Percentiles rank a stretch among this genome's conserved stretches.
Evolutionary conservation across 1,139 yeast genomes (phyloP).

Genomic region (Nadsonia starkeyi-henricii): DNA sequence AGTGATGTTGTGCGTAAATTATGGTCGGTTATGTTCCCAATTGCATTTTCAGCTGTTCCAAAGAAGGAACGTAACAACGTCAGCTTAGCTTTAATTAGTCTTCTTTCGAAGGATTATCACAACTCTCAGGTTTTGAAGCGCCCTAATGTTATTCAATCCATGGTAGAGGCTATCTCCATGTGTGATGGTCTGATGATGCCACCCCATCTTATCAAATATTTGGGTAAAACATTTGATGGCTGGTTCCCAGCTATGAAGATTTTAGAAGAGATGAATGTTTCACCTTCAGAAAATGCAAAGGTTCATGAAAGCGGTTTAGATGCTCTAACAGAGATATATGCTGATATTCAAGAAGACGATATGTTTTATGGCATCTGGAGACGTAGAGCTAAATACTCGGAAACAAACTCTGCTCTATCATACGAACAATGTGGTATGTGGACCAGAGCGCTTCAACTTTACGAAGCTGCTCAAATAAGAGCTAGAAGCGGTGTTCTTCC

Average conservation of each 20-base stretch:
- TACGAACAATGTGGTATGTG: conserved; percentile 92
- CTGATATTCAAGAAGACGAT: conserved; percentile 83
- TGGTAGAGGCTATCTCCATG: conserved; percentile 63
- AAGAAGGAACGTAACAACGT: conserved; percentile 74
- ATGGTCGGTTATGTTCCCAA: conserved; percentile 78
- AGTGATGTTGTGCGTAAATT: conserved; percentile 68
- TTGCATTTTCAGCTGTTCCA: conserved; percentile 59
- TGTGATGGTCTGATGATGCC: conserved; percentile 63
- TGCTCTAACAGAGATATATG: conserved; percentile 79
- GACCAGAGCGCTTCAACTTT: conserved; percentile 87
- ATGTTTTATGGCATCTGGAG: conserved; percentile 98
- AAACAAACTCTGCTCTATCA: conserved; percentile 83
- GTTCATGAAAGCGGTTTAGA: conserved; percentile 81
- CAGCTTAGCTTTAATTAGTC: conserved; percentile 59
- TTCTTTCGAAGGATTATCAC: conserved; percentile 84
- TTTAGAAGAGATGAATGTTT: conserved; percentile 61
- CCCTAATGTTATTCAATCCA: conserved; percentile 76
- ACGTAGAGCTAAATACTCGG: conserved; percentile 83
- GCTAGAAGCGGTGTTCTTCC: conserved; percentile 94
- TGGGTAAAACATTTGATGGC: conserved; percentile 76
- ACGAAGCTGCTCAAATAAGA: conserved; percentile 94
- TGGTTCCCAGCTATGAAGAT: conserved; percentile 86
- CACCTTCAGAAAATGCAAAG: conserved; percentile 53
- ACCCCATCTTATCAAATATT: conserved; percentile 82
- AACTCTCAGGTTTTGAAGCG: conserved; percentile 74